Evolutionary conservation across 2,329 filamentous ascomycete genomes (phyloP), one percentile per base, ranked within the genome.

Genomic region (Botryotinia calthae): DNA sequence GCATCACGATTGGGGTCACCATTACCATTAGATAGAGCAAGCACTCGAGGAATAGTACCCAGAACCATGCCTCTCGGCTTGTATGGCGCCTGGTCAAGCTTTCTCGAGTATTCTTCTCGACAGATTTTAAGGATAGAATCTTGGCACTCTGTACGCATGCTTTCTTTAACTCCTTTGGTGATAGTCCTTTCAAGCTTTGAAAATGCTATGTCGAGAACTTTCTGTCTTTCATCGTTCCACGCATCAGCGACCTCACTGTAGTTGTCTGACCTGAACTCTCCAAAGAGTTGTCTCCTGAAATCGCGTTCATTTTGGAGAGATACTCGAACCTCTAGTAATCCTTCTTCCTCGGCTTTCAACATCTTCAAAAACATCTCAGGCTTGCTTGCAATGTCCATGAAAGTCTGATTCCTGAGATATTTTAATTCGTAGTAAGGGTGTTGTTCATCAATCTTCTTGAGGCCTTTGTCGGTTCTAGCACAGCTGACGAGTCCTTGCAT

Each of bases 341-440:
- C 95, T 81, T 99, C 96, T 79, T 96, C 92, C 82, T 99, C 96
- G 2, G 96, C 96, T 81, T 94, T 97, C 82, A 98, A 90, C 96
- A 99, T 99, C 83, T 97, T 95, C 72, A 99, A 84, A 81, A 96
- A 99, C 40, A 97, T 86, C 76, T 98, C 95, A 1, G 96, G 96
- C 70, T 93, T 90, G 70, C 90, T 89, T 4, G 94, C 92, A 73
- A 98, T 88, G 76, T 96, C 92, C 59, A 86, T 85, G 74, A 98
- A 92, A 12, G 93, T 93, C 82, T 98, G 95, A 78, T 96, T 94
- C 76, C 94, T 90, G 31, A 99, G 86, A 78, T 99, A 99, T 82
- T 99, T 97, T 85, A 99, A 93, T 82, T 98, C 96, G 81, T 98
- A 98, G 82, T 97, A 98, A 0, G 94, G 94, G 79, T 98, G 95